These are phyloP conservation scores for Lactuca sativa DNA, from an alignment of 129 eudicot genomes.

Conservation along the genomic window DNA sequence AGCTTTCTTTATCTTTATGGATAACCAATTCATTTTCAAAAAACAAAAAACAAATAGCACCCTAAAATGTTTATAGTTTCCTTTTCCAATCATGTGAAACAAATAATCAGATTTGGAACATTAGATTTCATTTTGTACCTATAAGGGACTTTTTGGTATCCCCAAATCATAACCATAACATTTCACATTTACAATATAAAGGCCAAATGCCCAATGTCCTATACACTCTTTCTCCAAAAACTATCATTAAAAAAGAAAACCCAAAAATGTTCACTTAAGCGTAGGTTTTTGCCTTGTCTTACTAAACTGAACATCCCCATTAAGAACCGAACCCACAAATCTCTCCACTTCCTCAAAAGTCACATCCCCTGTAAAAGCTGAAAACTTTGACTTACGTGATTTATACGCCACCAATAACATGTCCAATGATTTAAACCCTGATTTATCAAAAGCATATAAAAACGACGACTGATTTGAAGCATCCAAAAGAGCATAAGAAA, in stretches of 20 bases:
- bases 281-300: conserved; percentile 62
- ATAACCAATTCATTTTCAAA: too few relatives aligned
- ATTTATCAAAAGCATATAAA: conserved; percentile 57
- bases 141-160: background rate
- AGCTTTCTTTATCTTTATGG: too few relatives aligned
- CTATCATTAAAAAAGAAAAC: conserved; percentile 13
- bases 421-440: conserved; percentile 60
- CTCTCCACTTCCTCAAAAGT: conserved; percentile 63
- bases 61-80: too few relatives aligned
- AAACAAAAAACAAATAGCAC: too few relatives aligned
- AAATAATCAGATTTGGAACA: background rate
- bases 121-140: background rate
- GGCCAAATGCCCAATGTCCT: background rate
- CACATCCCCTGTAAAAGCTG: conserved; percentile 49
- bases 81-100: too few relatives aligned
- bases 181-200: background rate
- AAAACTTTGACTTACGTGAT: conserved; percentile 66
- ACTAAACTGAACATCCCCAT: conserved; percentile 81
- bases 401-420: conserved; percentile 73
- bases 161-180: background rate
- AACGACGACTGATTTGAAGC: conserved; percentile 59
- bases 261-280: conserved; percentile 35
- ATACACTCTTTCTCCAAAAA: background rate
- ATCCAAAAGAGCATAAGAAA: conserved; percentile 71
- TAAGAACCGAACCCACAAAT: conserved; percentile 70